A percentile compares a stretch with the other conserved stretches of the same genome.
These are phyloP conservation scores for Vitis hybrid DNA, from an alignment of 177 flowering plant species.

Conservation along the genomic window DNA sequence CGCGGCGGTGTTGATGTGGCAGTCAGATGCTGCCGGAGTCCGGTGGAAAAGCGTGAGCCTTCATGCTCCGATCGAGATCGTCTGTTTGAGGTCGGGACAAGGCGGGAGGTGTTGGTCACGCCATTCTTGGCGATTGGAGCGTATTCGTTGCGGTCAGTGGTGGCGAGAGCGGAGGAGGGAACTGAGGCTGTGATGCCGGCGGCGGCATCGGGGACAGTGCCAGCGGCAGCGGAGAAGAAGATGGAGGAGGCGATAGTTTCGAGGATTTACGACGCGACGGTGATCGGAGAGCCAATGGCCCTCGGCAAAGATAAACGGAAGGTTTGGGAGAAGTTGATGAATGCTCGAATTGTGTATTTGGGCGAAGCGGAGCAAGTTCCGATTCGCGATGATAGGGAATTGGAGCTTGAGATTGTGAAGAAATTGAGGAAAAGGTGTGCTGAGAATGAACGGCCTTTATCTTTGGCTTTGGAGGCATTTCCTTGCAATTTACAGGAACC, in stretches of 20 bases:
- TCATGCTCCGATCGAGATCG: constrained; percentile 1
- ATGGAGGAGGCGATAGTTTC: constrained; percentile 53
- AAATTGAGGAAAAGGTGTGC: constrained; percentile 59
- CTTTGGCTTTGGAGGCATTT: constrained; percentile 87
- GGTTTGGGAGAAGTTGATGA: constrained; percentile 96
- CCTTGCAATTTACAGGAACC: constrained; percentile 72
- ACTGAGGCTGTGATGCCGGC: constrained; percentile 11
- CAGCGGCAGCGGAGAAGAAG: constrained; percentile 24
- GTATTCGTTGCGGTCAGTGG: constrained; percentile 39
- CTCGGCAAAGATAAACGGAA: constrained; percentile 81
- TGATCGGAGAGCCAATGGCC: constrained; percentile 89
- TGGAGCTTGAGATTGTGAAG: constrained; percentile 86
- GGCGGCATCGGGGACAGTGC: constrained; percentile 9
- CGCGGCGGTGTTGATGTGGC: constrained; percentile 10
- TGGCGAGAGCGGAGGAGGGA: constrained; percentile 50
- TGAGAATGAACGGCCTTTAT: constrained; percentile 54
- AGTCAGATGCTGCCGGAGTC: constrained; percentile 13
- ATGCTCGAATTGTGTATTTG: constrained; percentile 74
- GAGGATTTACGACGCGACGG: constrained; percentile 91
- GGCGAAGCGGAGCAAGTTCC: constrained; percentile 99
- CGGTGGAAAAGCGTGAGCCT: constrained; percentile 5
- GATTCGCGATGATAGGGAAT: constrained; percentile 66
- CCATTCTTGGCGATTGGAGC: constrained; percentile 60
- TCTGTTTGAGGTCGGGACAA: neutral
- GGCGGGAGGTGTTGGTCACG: constrained; percentile 52